Evolutionary conservation across 2,329 filamentous ascomycete genomes (phyloP).

Genomic region (Colletotrichum godetiae): DNA sequence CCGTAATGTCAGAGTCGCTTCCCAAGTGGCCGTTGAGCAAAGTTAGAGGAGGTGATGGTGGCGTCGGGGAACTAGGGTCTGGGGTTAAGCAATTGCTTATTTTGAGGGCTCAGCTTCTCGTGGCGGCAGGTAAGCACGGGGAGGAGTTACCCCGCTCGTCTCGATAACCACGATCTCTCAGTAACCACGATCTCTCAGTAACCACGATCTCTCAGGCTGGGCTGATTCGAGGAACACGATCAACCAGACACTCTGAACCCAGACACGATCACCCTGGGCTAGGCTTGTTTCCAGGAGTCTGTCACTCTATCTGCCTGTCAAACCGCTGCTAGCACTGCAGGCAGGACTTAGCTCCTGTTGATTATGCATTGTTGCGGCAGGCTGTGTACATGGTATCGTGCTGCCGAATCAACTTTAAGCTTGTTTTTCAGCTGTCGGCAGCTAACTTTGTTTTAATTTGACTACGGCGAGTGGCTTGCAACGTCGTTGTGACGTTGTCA

Average conservation of each 20-base stretch:
- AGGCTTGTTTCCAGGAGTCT: background rate
- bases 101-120: background rate
- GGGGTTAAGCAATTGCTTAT: constrained; percentile 16
- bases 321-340: background rate
- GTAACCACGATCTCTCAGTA: background rate
- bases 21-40: background rate
- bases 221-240: background rate
- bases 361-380: constrained; percentile 7
- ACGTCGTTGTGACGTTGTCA: constrained; percentile 8
- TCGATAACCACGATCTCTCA: background rate
- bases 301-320: background rate
- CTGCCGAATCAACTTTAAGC: background rate
- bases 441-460: background rate
- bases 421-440: background rate
- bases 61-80: constrained; percentile 1
- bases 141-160: background rate
- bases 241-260: background rate
- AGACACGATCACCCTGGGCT: background rate
- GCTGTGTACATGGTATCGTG: background rate
- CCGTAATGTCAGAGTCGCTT: background rate
- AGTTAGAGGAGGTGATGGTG: background rate
- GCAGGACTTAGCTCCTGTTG: background rate
- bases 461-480: background rate
- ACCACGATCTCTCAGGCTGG: background rate
- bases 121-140: constrained; percentile 19